A percentile compares a stretch with the other conserved stretches of the same genome.
Evolutionary conservation across 2,329 filamentous ascomycete genomes (phyloP).

Genomic region (Colletotrichum plurivorum): DNA sequence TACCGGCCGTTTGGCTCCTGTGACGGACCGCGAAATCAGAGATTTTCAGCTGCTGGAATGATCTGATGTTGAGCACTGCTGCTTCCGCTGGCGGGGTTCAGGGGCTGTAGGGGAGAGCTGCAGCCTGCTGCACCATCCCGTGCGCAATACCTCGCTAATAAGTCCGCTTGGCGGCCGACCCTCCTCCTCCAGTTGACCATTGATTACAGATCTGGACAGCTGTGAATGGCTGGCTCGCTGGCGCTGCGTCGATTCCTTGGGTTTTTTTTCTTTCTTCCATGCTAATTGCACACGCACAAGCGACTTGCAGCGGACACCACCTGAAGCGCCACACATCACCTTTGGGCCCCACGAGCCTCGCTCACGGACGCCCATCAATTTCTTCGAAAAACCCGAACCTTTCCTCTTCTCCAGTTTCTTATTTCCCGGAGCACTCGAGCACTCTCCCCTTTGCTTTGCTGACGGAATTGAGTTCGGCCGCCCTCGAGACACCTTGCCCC

Average conservation of each 20-base stretch:
- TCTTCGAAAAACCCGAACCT: conserved; percentile 10
- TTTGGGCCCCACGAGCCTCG: conserved; percentile 24
- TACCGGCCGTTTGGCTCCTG: conserved; percentile 15
- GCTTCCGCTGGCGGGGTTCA: conserved; percentile 4
- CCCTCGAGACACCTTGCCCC: background rate
- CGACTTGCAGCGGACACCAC: background rate
- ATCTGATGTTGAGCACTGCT: conserved; percentile 28
- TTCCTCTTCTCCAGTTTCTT: conserved; percentile 4
- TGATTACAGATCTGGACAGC: conserved; percentile 1
- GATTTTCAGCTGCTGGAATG: conserved; percentile 28
- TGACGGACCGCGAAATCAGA: conserved; percentile 15
- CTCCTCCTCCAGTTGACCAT: background rate
- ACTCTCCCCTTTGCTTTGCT: background rate
- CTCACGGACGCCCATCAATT: conserved; percentile 32
- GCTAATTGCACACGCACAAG: background rate
- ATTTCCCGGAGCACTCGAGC: background rate
- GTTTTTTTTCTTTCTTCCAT: too few relatives aligned
- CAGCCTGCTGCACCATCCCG: background rate
- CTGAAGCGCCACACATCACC: conserved; percentile 13
- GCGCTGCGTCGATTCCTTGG: background rate
- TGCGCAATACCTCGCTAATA: conserved; percentile 19
- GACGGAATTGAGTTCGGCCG: background rate
- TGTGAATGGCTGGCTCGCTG: background rate
- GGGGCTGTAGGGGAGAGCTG: background rate
- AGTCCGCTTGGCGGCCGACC: conserved; percentile 13